Evolutionary conservation across 2,329 filamentous ascomycete species (phyloP).

Genomic region (Aotearoamyces nothofagi): DNA sequence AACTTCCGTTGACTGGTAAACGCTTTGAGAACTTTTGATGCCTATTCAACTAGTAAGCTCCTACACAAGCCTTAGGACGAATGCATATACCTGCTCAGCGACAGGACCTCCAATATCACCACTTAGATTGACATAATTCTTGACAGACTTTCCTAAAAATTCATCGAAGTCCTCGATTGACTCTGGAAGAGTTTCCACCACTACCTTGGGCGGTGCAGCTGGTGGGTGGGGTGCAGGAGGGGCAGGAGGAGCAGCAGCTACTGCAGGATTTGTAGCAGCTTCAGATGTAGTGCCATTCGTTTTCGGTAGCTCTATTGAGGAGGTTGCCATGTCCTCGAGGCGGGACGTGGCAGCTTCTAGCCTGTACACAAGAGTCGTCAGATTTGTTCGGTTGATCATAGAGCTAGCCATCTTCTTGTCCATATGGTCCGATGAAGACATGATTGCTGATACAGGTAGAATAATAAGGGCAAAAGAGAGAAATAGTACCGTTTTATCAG

Average conservation of each 20-base stretch:
- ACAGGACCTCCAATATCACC: constrained; percentile 63
- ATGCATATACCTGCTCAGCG: constrained; percentile 52
- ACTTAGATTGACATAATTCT: constrained; percentile 65
- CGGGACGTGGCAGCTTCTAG: constrained; percentile 94
- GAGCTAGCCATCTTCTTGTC: no score
- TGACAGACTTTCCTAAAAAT: constrained; percentile 59
- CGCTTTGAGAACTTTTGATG: constrained; percentile 38
- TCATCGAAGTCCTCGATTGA: constrained; percentile 79
- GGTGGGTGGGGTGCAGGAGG: constrained; percentile 26
- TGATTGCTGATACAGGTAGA: background rate
- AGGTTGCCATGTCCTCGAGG: constrained; percentile 87
- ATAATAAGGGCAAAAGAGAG: constrained; percentile 8
- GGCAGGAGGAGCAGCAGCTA: constrained; percentile 19
- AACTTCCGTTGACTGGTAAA: constrained; percentile 82
- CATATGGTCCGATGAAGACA: no score
- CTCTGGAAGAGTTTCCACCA: constrained; percentile 49
- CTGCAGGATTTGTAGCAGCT: constrained; percentile 17
- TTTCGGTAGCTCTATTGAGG: constrained; percentile 44
- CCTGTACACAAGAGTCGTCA: constrained; percentile 34
- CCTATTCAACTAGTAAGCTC: constrained; percentile 20
- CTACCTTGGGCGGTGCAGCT: constrained; percentile 25
- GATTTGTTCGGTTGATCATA: constrained; percentile 8
- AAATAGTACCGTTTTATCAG: constrained; percentile 84
- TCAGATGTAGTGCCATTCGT: constrained; percentile 27
- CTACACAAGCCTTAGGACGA: constrained; percentile 1